Conservation (phyloP, 208 protist genomes). For the Trypanosoma vivax region DNA sequence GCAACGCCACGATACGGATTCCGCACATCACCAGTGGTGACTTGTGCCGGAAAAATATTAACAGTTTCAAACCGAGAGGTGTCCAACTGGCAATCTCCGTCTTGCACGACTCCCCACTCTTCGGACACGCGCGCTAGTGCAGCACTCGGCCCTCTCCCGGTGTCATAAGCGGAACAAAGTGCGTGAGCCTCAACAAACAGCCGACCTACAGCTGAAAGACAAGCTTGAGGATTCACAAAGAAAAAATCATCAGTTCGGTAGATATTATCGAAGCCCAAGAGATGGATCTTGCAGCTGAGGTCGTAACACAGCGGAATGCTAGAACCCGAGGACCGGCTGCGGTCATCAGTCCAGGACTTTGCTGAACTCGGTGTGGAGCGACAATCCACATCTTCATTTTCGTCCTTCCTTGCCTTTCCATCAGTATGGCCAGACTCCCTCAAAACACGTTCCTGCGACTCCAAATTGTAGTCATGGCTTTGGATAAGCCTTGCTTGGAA, state of each 20-base stretch:
- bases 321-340: neutral
- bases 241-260: slow-evolving; percentile 11
- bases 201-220: neutral
- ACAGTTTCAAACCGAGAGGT: too few relatives aligned
- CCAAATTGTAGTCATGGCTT: too few relatives aligned
- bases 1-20: slow-evolving; percentile 14
- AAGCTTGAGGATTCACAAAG: slow-evolving; percentile 10
- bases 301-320: neutral
- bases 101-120: neutral
- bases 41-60: neutral
- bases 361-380: too few relatives aligned
- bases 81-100: too few relatives aligned
- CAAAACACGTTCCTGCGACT: too few relatives aligned
- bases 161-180: neutral
- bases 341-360: too few relatives aligned
- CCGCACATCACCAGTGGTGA: neutral
- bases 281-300: neutral
- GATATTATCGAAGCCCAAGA: slow-evolving; percentile 8
- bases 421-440: too few relatives aligned
- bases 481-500: slow-evolving; percentile 1
- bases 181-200: neutral
- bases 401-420: too few relatives aligned
- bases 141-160: neutral
- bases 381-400: too few relatives aligned
- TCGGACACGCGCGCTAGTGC: too few relatives aligned